Conservation (phyloP, 768 basidiomycete genomes). For the Dendrothele bispora region DNA sequence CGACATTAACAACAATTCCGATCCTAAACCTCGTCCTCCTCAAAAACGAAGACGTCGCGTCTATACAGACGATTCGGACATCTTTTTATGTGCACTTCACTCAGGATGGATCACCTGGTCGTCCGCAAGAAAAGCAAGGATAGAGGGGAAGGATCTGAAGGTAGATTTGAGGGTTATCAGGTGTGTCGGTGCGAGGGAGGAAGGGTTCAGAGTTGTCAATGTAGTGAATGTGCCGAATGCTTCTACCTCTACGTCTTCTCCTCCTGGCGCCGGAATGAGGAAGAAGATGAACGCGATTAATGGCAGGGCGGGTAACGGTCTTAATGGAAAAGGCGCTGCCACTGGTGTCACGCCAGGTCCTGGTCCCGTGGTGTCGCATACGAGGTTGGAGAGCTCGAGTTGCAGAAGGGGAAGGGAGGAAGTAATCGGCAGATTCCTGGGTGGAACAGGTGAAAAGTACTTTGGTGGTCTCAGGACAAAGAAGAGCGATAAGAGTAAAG, state of each 20-base stretch:
- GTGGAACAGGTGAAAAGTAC: slow-evolving; percentile 39
- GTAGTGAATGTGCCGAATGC: background rate
- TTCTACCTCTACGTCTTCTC: too few species aligned
- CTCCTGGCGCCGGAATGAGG: too few species aligned
- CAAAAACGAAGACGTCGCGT: slow-evolving; percentile 45
- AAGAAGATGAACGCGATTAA: too few species aligned
- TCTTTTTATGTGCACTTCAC: slow-evolving; percentile 69
- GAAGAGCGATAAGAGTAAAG: background rate
- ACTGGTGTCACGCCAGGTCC: slow-evolving; percentile 48
- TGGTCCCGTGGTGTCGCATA: slow-evolving; percentile 27
- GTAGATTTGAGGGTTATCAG: slow-evolving; percentile 41
- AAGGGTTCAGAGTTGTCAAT: background rate
- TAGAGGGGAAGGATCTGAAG: slow-evolving; percentile 36
- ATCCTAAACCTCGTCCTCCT: background rate
- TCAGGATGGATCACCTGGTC: slow-evolving; percentile 57
- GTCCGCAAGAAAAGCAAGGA: slow-evolving; percentile 37
- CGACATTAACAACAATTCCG: background rate
- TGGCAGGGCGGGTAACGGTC: too few species aligned
- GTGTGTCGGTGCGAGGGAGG: slow-evolving; percentile 25
- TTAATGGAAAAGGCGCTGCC: slow-evolving; percentile 43
- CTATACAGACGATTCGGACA: slow-evolving; percentile 78
- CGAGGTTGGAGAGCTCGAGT: slow-evolving; percentile 11
- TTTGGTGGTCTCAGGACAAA: slow-evolving; percentile 5
- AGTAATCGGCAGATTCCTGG: slow-evolving; percentile 35
- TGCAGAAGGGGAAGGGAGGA: slow-evolving; percentile 29